Percentiles rank a stretch among this genome's conserved stretches.
phyloP scores from a whole-genome alignment of 805 yeast species.

The Grigorovia jiainica region DNA sequence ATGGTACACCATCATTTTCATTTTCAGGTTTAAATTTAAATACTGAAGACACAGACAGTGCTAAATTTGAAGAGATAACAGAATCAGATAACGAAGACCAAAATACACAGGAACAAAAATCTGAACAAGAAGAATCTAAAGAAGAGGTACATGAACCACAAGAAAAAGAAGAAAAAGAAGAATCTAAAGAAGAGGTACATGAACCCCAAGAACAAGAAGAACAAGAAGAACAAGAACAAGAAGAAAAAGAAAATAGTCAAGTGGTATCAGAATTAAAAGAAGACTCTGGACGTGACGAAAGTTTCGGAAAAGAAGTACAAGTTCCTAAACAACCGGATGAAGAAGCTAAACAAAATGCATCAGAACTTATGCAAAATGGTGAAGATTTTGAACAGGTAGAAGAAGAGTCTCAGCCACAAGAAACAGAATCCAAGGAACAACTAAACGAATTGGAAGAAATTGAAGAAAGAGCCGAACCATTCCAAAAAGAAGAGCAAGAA shows the following conservation, averaged over 20 bases:
- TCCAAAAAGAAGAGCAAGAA: too few relatives aligned
- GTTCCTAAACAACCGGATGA: too few relatives aligned
- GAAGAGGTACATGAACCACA: not conserved
- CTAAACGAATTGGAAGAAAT: not conserved
- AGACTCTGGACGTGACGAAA: too few relatives aligned
- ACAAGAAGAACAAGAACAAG: not conserved
- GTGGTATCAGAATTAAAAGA: too few relatives aligned
- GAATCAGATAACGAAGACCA: too few relatives aligned
- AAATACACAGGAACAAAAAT: not conserved
- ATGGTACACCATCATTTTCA: slow-evolving; percentile 7
- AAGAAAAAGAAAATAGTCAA: too few relatives aligned
- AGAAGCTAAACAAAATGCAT: too few relatives aligned
- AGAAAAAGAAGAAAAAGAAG: not conserved
- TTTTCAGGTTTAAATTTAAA: not conserved
- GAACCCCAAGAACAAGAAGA: not conserved
- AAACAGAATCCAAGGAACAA: too few relatives aligned
- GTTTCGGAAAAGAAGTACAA: too few relatives aligned
- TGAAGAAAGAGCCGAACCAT: not conserved
- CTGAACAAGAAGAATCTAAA: not conserved
- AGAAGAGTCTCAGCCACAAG: too few relatives aligned
- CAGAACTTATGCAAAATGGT: too few relatives aligned
- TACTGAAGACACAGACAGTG: not conserved
- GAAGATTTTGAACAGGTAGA: too few relatives aligned
- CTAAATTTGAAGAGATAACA: not conserved
- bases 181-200: not conserved